Evolutionary conservation across 1,139 yeast species (phyloP).

Genomic region (Candida albicans): DNA sequence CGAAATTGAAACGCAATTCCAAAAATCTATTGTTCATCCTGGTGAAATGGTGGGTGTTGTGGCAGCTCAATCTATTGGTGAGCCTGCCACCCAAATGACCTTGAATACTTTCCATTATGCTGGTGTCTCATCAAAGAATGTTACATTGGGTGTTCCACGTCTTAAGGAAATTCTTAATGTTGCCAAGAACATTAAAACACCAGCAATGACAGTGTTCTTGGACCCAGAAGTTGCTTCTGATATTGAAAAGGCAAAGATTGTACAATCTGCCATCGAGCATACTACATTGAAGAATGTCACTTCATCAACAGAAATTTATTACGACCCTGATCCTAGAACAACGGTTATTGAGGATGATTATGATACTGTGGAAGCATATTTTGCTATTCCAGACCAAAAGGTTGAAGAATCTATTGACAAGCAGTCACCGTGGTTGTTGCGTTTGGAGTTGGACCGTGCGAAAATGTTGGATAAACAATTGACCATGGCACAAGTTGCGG

Average conservation of each 20-base stretch:
- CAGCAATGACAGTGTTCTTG: conserved; percentile 90
- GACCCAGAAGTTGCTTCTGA: conserved; percentile 79
- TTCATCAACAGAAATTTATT: conserved; percentile 94
- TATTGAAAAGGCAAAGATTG: conserved; percentile 83
- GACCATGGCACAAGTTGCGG: conserved; percentile 98
- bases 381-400: conserved; percentile 96
- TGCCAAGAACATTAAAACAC: conserved; percentile 98
- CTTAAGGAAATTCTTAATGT: conserved; percentile 98
- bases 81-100: conserved; percentile 99
- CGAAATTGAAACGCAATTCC: conserved; percentile 90
- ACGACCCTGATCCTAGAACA: conserved; percentile 96
- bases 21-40: conserved; percentile 90
- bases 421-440: conserved; percentile 96
- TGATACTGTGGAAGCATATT: conserved; percentile 95
- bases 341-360: conserved; percentile 96
- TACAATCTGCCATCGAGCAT: conserved; percentile 96
- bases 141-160: conserved; percentile 99
- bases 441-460: conserved; percentile 96
- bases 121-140: conserved; percentile 99
- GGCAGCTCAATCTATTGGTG: conserved; percentile 98
- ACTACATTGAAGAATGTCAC: conserved; percentile 94
- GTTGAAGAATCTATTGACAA: conserved; percentile 90
- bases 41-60: conserved; percentile 95
- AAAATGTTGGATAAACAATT: conserved; percentile 97
- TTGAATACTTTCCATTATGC: conserved; percentile 99